These are phyloP conservation scores for Prunus salicina DNA, from an alignment of 306 rosid genomes.

Conservation along the genomic window DNA sequence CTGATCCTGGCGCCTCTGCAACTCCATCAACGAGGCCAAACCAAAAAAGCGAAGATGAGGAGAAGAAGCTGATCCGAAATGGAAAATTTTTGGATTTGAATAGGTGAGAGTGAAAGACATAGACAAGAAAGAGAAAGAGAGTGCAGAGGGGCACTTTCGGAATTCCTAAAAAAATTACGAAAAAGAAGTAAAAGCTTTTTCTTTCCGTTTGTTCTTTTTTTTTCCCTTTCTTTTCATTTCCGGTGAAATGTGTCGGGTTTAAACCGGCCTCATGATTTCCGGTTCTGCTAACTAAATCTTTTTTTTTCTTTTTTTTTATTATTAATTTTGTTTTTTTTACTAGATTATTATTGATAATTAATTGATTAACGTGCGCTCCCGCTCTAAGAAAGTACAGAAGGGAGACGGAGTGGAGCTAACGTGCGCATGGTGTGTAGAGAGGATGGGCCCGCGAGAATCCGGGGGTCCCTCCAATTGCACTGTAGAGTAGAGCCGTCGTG, in stretches of 20 bases:
- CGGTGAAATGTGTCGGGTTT: slow-evolving; percentile 29
- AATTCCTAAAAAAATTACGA: not conserved
- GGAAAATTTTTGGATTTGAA: slow-evolving; percentile 11
- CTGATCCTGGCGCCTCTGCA: slow-evolving; percentile 59
- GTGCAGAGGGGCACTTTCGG: slow-evolving; percentile 44
- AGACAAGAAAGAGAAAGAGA: not conserved
- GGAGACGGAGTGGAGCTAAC: not conserved
- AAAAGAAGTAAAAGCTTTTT: not conserved
- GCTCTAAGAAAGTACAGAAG: not conserved
- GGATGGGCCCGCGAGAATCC: slow-evolving; percentile 21
- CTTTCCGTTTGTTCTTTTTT: not conserved
- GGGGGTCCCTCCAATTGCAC: slow-evolving; percentile 20
- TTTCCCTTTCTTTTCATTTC: slow-evolving; percentile 4
- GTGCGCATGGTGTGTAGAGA: slow-evolving; percentile 13
- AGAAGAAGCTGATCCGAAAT: slow-evolving; percentile 33
- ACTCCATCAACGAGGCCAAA: slow-evolving; percentile 55
- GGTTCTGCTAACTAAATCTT: not conserved
- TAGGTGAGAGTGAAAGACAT: not conserved
- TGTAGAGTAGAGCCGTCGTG: slow-evolving; percentile 17
- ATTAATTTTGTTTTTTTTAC: not conserved
- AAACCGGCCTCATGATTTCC: slow-evolving; percentile 34
- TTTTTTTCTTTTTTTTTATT: not conserved
- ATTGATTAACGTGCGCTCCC: slow-evolving; percentile 32
- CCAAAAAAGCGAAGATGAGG: slow-evolving; percentile 6
- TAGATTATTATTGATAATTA: not conserved